Conservation (phyloP, 176 grass and related monocot genomes). For the Avena insularis region DNA sequence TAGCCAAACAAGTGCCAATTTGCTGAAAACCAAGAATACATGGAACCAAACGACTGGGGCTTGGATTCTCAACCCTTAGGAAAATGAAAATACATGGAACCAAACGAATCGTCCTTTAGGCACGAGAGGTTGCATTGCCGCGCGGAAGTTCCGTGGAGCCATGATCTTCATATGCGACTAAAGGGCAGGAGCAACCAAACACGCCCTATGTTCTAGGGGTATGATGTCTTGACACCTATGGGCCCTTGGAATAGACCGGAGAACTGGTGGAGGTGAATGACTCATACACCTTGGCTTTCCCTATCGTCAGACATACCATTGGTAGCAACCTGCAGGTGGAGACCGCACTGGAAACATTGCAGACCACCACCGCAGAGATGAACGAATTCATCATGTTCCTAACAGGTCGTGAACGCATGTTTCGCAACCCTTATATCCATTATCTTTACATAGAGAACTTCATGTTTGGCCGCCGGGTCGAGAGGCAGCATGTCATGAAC, state of each 20-base stretch:
- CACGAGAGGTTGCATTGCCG: too few species aligned
- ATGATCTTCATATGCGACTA: too few species aligned
- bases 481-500: constrained; percentile 32
- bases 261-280: background rate
- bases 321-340: background rate
- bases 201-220: background rate
- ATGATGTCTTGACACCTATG: constrained; percentile 19
- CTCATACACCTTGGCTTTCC: background rate
- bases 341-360: background rate
- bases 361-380: background rate
- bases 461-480: constrained; percentile 39
- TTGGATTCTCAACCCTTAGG: too few species aligned
- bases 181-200: too few species aligned
- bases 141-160: too few species aligned
- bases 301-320: too few species aligned
- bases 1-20: too few species aligned
- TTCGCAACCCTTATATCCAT: constrained; percentile 13
- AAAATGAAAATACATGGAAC: too few species aligned
- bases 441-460: constrained; percentile 41
- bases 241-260: background rate
- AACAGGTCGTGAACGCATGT: constrained; percentile 24
- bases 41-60: too few species aligned
- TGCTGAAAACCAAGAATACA: too few species aligned
- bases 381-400: background rate
- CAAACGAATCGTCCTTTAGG: too few species aligned